A percentile compares a stretch with the other conserved stretches of the same genome.
phyloP scores from a whole-genome alignment of 768 basidiomycete species.

The Lepiota brunneoincarnata region DNA sequence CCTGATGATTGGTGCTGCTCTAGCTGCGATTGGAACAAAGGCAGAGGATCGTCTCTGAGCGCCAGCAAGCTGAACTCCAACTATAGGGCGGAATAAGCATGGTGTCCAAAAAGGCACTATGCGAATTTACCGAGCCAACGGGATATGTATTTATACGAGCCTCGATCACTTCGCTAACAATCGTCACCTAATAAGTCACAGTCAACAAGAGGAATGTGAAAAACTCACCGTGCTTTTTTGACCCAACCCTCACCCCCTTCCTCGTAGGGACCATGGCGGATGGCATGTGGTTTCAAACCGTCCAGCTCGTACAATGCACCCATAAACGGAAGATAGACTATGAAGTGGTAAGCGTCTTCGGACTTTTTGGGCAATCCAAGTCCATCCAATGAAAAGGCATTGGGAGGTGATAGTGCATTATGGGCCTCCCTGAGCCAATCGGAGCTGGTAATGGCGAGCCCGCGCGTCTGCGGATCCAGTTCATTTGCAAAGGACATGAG shows the following conservation, averaged over 20 bases:
- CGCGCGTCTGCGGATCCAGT: slow-evolving; percentile 86
- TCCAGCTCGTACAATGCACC: slow-evolving; percentile 92
- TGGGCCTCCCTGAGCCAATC: slow-evolving; percentile 84
- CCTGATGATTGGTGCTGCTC: slow-evolving; percentile 42
- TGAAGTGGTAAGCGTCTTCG: slow-evolving; percentile 94
- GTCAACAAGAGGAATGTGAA: slow-evolving; percentile 10
- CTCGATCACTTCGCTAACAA: slow-evolving; percentile 75
- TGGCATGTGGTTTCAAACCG: slow-evolving; percentile 76
- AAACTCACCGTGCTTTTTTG: slow-evolving; percentile 65
- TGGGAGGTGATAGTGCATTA: slow-evolving; percentile 90
- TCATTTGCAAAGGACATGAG: slow-evolving; percentile 75
- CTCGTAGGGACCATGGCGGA: slow-evolving; percentile 75
- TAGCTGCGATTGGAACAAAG: slow-evolving; percentile 60
- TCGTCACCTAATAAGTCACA: slow-evolving; percentile 18
- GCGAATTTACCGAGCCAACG: slow-evolving; percentile 68
- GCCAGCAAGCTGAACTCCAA: slow-evolving; percentile 92
- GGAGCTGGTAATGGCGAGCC: slow-evolving; percentile 76
- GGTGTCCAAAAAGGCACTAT: slow-evolving; percentile 1
- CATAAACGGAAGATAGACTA: slow-evolving; percentile 85
- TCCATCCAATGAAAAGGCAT: slow-evolving; percentile 84
- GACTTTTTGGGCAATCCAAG: slow-evolving; percentile 62
- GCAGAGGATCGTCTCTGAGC: slow-evolving; percentile 79
- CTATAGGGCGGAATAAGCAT: slow-evolving; percentile 32
- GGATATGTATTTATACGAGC: slow-evolving; percentile 90
- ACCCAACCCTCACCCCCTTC: slow-evolving; percentile 81